Conservation (phyloP, 495 filamentous ascomycete species). For the Recurvomyces mirabilis region DNA sequence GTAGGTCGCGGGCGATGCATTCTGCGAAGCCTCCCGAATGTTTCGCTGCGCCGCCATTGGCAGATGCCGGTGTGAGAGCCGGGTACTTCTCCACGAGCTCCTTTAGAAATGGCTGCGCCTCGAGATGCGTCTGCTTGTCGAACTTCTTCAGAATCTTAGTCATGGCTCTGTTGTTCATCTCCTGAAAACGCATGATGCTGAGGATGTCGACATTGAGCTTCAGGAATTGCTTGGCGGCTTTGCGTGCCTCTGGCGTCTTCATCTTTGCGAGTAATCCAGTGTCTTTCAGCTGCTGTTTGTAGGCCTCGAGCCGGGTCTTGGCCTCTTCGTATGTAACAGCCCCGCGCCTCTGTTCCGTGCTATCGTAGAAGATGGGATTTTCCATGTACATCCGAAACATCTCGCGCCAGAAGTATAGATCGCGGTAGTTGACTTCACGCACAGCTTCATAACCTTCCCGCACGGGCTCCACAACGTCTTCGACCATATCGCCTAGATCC, state of each 20-base stretch:
- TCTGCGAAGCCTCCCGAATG: constrained; percentile 38
- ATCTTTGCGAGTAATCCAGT: constrained; percentile 43
- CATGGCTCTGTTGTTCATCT: constrained; percentile 58
- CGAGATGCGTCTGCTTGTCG: constrained; percentile 62
- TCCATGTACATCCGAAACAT: constrained; percentile 63
- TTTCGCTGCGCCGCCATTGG: neutral
- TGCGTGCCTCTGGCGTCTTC: constrained; percentile 44
- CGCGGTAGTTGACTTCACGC: constrained; percentile 25
- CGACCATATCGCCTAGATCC: constrained; percentile 43
- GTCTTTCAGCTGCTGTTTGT: constrained; percentile 25
- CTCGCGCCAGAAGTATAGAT: constrained; percentile 59
- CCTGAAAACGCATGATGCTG: constrained; percentile 58
- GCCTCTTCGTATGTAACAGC: constrained; percentile 46
- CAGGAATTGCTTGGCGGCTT: constrained; percentile 51
- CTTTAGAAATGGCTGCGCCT: constrained; percentile 22
- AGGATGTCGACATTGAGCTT: constrained; percentile 53
- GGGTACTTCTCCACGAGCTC: constrained; percentile 13
- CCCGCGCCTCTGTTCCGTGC: constrained; percentile 47
- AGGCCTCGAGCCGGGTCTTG: constrained; percentile 23
- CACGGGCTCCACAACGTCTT: constrained; percentile 47
- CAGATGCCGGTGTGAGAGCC: constrained; percentile 7
- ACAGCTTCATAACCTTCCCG: constrained; percentile 26
- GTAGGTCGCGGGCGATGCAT: constrained; percentile 53
- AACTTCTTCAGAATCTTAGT: constrained; percentile 76
- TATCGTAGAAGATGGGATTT: constrained; percentile 62